These are phyloP conservation scores for Blakeslea trispora DNA, from an alignment of 371 early-diverging fungal species.

Conservation along the genomic window DNA sequence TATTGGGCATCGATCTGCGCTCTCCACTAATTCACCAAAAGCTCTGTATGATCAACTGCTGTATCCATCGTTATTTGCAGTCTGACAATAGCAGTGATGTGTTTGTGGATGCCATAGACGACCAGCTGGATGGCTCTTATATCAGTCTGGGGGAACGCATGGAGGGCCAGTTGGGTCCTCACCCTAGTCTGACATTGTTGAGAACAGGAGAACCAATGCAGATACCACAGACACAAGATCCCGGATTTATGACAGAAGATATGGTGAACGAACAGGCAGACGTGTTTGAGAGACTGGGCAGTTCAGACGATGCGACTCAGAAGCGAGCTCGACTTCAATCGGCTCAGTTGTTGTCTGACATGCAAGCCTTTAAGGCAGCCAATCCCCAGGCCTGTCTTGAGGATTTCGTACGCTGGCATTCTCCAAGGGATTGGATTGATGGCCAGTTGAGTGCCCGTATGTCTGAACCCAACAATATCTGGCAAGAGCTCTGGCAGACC, in stretches of 20 bases:
- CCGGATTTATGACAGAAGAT: conserved; percentile 89
- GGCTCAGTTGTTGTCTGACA: conserved; percentile 80
- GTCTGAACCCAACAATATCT: conserved; percentile 79
- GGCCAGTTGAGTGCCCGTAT: conserved; percentile 78
- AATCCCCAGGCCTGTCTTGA: conserved; percentile 78
- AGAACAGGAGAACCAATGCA: conserved; percentile 63
- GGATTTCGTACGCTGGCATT: conserved; percentile 97
- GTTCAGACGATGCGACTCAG: conserved; percentile 70
- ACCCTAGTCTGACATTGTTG: conserved; percentile 37
- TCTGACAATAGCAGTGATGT: conserved; percentile 13
- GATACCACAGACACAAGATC: conserved; percentile 76
- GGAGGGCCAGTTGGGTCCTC: conserved; percentile 35
- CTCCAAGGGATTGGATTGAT: conserved; percentile 83
- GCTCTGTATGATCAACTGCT: conserved; percentile 89
- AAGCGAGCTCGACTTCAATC: conserved; percentile 80
- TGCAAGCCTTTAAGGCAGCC: conserved; percentile 86
- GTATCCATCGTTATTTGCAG: conserved; percentile 55
- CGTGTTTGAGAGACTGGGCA: conserved; percentile 77
- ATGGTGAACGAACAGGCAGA: conserved; percentile 82
- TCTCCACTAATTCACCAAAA: conserved; percentile 85
- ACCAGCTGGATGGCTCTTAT: conserved; percentile 13
- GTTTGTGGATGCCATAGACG: conserved; percentile 25
- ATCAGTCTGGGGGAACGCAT: conserved; percentile 12
- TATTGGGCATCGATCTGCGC: conserved; percentile 68
- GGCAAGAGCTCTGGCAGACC: conserved; percentile 86